Evolutionary conservation across 2,329 filamentous ascomycete species (phyloP).

Genomic region (Juglanconis juglandina): DNA sequence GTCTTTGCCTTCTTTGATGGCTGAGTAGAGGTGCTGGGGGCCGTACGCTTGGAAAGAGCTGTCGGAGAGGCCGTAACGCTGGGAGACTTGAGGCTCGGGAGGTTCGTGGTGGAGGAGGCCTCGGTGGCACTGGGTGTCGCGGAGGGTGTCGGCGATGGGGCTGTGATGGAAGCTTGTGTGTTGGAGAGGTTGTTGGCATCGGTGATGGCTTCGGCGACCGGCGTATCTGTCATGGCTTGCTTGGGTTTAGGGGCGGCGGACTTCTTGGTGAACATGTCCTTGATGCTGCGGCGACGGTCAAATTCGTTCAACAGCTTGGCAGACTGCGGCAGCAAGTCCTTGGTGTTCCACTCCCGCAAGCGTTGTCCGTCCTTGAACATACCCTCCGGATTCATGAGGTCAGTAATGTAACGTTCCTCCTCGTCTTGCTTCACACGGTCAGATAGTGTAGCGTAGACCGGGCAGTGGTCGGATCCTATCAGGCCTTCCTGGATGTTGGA

Average conservation of each 20-base stretch:
- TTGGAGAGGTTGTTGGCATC: not conserved
- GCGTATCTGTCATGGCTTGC: not conserved
- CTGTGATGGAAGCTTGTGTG: not conserved
- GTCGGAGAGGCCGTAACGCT: not conserved
- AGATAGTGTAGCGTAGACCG: constrained; percentile 75
- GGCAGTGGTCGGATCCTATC: constrained; percentile 94
- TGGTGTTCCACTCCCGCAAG: constrained; percentile 61
- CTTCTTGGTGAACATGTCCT: constrained; percentile 82
- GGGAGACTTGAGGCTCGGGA: not conserved
- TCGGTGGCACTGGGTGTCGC: not conserved
- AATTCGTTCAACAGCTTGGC: constrained; percentile 86
- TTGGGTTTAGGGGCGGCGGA: constrained; percentile 18
- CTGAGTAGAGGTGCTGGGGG: not conserved
- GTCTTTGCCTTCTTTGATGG: constrained; percentile 49
- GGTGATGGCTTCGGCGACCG: not conserved
- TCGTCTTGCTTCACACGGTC: constrained; percentile 55
- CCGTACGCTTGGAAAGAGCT: constrained; percentile 5
- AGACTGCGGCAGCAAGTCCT: constrained; percentile 69
- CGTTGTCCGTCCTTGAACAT: constrained; percentile 68
- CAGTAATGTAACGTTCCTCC: constrained; percentile 53
- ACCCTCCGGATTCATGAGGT: constrained; percentile 74
- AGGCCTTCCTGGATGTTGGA: constrained; percentile 90
- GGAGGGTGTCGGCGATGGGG: not conserved
- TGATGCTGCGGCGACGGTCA: constrained; percentile 77
- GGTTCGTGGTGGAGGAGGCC: not conserved